Conservation (phyloP, 2,329 filamentous ascomycete species). For the Neofusicoccum laricinum region DNA sequence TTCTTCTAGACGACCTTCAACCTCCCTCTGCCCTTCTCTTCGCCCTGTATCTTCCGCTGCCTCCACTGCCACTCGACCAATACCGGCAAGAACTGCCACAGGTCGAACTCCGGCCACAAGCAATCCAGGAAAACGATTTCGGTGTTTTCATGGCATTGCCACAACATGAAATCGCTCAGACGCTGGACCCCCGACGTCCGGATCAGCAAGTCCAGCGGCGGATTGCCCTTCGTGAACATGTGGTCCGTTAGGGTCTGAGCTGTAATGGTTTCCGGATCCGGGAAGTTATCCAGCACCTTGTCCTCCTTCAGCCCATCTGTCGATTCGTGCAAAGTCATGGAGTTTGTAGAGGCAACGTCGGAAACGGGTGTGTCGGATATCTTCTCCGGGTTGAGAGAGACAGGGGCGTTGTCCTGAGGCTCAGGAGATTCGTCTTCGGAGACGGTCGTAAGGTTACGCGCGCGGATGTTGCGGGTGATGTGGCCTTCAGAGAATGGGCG, state of each 20-base stretch:
- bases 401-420: not conserved
- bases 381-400: not conserved
- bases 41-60: conserved; percentile 43
- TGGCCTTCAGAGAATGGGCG: conserved; percentile 83
- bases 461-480: conserved; percentile 79
- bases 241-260: conserved; percentile 77
- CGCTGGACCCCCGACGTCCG: conserved; percentile 90
- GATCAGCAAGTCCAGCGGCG: conserved; percentile 85
- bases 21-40: conserved; percentile 30
- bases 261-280: conserved; percentile 87
- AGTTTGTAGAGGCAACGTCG: conserved; percentile 24
- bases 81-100: conserved; percentile 90
- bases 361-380: conserved; percentile 19
- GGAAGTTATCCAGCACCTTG: conserved; percentile 36
- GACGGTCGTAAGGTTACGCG: conserved; percentile 42
- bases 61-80: conserved; percentile 83
- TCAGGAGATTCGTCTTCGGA: conserved; percentile 24
- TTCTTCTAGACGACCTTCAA: conserved; percentile 15
- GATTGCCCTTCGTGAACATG: conserved; percentile 82
- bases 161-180: conserved; percentile 96
- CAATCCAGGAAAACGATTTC: conserved; percentile 90
- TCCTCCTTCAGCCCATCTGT: conserved; percentile 5
- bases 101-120: conserved; percentile 92
- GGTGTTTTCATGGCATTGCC: conserved; percentile 93
- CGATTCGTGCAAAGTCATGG: conserved; percentile 11